phyloP scores from a whole-genome alignment of 169 alveolate species.

The Cryptosporidium felis region DNA sequence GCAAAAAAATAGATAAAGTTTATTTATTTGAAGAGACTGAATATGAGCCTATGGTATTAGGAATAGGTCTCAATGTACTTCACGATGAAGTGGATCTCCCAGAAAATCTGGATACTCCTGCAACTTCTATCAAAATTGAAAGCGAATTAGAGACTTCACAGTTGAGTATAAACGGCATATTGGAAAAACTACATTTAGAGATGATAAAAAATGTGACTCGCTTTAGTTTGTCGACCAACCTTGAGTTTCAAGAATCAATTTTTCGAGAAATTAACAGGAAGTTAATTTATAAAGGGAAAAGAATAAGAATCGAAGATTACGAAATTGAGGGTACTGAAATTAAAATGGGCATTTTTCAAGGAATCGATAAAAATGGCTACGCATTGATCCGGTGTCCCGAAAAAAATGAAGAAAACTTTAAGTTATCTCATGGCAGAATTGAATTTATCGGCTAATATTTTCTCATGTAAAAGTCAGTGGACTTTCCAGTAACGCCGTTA shows the following conservation, averaged over 20 bases:
- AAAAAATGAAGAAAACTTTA: not conserved
- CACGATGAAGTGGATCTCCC: conserved; percentile 35
- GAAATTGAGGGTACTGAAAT: not conserved
- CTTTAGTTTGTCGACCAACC: not conserved
- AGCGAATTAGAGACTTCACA: not conserved
- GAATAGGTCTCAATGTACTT: conserved; percentile 59
- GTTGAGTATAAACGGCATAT: not conserved
- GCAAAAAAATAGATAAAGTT: conserved; percentile 24
- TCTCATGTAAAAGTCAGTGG: not conserved
- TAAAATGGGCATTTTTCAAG: conserved; percentile 31
- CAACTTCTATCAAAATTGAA: conserved; percentile 44
- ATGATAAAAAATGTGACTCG: conserved; percentile 14
- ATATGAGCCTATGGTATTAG: conserved; percentile 58
- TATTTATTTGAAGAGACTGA: conserved; percentile 19
- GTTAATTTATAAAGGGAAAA: conserved; percentile 24
- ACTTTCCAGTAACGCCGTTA: conserved; percentile 37
- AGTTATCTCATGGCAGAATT: conserved; percentile 62
- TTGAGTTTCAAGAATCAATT: not conserved
- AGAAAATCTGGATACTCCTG: conserved; percentile 32
- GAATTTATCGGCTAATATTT: not conserved
- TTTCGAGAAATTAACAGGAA: conserved; percentile 10
- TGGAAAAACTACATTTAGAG: conserved; percentile 48
- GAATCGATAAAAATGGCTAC: conserved; percentile 50
- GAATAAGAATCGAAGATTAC: not conserved
- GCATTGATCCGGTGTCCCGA: conserved; percentile 31